phyloP scores from a whole-genome alignment of 352 stramenopile species.

The Discostella stelligera region DNA sequence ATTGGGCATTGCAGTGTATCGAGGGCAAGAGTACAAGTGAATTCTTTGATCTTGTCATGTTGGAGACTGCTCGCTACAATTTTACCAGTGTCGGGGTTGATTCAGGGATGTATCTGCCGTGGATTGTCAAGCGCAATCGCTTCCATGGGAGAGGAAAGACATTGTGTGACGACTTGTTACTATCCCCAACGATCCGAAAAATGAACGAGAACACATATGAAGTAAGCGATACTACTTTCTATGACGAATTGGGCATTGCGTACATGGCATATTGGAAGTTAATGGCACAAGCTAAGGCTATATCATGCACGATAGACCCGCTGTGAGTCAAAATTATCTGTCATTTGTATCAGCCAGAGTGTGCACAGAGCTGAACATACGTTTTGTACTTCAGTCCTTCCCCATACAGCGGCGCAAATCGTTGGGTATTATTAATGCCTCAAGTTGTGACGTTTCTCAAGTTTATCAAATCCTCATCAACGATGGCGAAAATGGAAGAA shows the following conservation, averaged over 20 bases:
- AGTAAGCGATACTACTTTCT: background rate
- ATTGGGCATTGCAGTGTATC: constrained; percentile 12
- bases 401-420: constrained; percentile 22
- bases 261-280: constrained; percentile 26
- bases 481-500: constrained; percentile 14
- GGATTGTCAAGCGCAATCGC: background rate
- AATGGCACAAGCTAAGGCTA: constrained; percentile 8
- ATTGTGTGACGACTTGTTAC: constrained; percentile 33
- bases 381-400: constrained; percentile 1
- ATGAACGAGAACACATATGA: constrained; percentile 8
- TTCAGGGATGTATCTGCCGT: constrained; percentile 1
- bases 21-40: constrained; percentile 14
- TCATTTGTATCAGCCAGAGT: background rate
- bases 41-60: constrained; percentile 19
- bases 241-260: constrained; percentile 29
- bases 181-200: constrained; percentile 23
- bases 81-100: background rate
- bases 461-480: constrained; percentile 13
- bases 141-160: constrained; percentile 1
- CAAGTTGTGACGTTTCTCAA: constrained; percentile 20
- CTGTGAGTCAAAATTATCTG: constrained; percentile 12
- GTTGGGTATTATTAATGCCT: constrained; percentile 32
- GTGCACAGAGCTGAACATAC: background rate
- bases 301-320: background rate
- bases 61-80: background rate